Evolutionary conservation across 176 grass and related monocot genomes (phyloP).

Genomic region (maize (Zea mays)): DNA sequence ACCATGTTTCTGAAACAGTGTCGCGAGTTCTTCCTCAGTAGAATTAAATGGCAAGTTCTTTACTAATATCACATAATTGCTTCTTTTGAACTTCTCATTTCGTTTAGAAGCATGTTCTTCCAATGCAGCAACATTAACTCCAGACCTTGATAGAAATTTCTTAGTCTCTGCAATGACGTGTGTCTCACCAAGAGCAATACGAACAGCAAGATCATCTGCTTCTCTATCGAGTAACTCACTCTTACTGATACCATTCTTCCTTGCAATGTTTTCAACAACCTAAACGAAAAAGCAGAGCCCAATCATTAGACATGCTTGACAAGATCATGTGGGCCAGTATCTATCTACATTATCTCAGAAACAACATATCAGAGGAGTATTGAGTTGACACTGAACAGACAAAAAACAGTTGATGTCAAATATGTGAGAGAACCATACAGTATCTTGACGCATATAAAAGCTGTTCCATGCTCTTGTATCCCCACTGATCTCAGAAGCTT

Average conservation of each 20-base stretch:
- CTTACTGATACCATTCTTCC: constrained; percentile 88
- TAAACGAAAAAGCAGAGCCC: constrained; percentile 34
- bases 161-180: constrained; percentile 84
- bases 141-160: constrained; percentile 80
- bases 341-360: background rate
- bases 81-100: constrained; percentile 76
- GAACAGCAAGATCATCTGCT: constrained; percentile 82
- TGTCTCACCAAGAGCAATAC: constrained; percentile 83
- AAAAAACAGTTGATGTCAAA: too few relatives aligned
- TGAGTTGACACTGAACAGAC: background rate
- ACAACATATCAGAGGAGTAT: background rate
- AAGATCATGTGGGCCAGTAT: constrained; percentile 18
- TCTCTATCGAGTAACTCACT: constrained; percentile 85
- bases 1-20: constrained; percentile 81
- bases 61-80: too few relatives aligned
- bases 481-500: constrained; percentile 78
- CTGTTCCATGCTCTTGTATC: constrained; percentile 93
- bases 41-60: constrained; percentile 92
- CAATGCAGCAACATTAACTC: constrained; percentile 72
- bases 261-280: constrained; percentile 91
- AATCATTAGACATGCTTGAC: constrained; percentile 10
- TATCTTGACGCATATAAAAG: constrained; percentile 89
- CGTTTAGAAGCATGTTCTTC: constrained; percentile 81
- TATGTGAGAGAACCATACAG: constrained; percentile 63
- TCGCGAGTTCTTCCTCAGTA: constrained; percentile 71